These are phyloP conservation scores for Leptographium wingfieldii DNA, from an alignment of 2,329 filamentous ascomycete species.

Conservation along the genomic window DNA sequence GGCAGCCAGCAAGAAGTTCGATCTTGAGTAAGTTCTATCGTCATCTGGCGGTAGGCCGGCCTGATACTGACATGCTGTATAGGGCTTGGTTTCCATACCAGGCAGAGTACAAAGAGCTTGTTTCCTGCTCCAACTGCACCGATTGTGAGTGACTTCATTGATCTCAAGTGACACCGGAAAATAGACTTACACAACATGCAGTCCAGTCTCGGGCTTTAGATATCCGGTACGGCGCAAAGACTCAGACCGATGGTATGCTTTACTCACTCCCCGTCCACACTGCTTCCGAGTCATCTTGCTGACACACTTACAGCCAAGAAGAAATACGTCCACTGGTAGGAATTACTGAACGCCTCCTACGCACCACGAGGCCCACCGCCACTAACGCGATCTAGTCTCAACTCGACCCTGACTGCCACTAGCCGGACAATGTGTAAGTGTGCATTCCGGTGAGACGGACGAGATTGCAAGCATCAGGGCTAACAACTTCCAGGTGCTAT, in stretches of 20 bases:
- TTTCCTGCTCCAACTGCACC: conserved; percentile 95
- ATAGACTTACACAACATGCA: not conserved
- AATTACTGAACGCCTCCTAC: not conserved
- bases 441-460: not conserved
- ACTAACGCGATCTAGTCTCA: conserved; percentile 34
- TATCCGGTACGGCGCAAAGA: conserved; percentile 83
- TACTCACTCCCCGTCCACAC: conserved; percentile 12
- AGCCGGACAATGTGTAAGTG: conserved; percentile 35
- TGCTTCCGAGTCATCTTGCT: not conserved
- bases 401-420: conserved; percentile 36
- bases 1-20: conserved; percentile 76
- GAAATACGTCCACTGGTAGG: conserved; percentile 73
- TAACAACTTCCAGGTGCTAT: conserved; percentile 28
- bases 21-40: conserved; percentile 49
- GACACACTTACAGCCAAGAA: conserved; percentile 41
- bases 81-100: conserved; percentile 82
- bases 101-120: conserved; percentile 95
- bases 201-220: conserved; percentile 86
- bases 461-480: not conserved
- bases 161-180: not conserved
- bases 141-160: conserved; percentile 39
- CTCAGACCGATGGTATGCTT: conserved; percentile 50
- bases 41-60: conserved; percentile 29
- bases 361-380: too few relatives aligned
- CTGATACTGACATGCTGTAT: conserved; percentile 21